Base-by-base conservation (phyloP, 2,329 filamentous ascomycete species). In the Penicillium sp. region DNA sequence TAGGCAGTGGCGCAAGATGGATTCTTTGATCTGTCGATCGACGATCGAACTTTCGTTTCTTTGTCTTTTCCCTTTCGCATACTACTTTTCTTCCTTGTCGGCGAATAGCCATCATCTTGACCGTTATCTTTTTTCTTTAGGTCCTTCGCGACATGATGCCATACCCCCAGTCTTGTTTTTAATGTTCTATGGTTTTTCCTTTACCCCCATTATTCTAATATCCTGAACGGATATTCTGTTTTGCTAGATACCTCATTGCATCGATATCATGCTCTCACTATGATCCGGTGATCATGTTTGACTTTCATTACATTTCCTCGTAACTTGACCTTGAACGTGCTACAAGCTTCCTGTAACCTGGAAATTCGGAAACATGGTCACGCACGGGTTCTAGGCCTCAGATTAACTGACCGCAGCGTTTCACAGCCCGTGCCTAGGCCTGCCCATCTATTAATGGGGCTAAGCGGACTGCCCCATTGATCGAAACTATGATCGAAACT, bases 1-100 rank as follows among this genome's bases (percentile, higher is more conserved):
- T 66, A 57, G 64, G 63, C 63, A 64, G 63, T 63, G 63, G 64
- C 64, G 61, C 62, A 45, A 55, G 56, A 63, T 59, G 55, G 51
- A 45, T 56, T 29, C 53, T 53, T 56, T 56, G 48, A 55, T 51
- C 52, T 35, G 61, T 63, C 56, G 63, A 65, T 63, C 59, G 48
- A 57, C 49, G 61, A 63, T 64, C 54, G 52, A 57, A 53, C 56
- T 33, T 48, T 52, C 29, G 46, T 55, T 58, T 55, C 39, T 52
- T 58, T 50, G 24, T 43, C 35, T 43, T 29, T 24, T 45, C 45
- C 55, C 50, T 59, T 60, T 55, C 56, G 59, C 56, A 61, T 58
- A 55, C 51, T 45, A 21, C n/a, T 39, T 52, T 45, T 27, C 31
- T 53, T 41, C 43, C 19, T 53, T 43, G 22, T n/a, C 45, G 45